A percentile compares a stretch with the other conserved stretches of the same genome.
Evolutionary conservation across 2,329 filamentous ascomycete species (phyloP).

Genomic region (Ophiostoma pallidulum): DNA sequence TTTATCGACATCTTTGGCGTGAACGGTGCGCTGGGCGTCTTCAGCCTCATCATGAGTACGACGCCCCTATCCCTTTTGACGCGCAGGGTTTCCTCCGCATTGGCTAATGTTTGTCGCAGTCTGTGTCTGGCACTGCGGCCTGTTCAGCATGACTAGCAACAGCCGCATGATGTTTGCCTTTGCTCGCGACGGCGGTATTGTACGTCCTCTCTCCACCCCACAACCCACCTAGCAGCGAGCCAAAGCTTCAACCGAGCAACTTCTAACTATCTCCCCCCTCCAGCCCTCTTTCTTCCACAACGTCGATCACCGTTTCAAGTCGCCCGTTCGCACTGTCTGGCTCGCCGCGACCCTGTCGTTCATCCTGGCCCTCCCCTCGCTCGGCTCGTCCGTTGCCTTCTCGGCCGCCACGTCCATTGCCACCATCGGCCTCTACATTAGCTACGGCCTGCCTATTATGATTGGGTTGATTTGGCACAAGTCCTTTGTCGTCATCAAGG

Average conservation of each 20-base stretch:
- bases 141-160: conserved; percentile 49
- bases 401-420: conserved; percentile 50
- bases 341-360: conserved; percentile 45
- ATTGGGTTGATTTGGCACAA: conserved; percentile 42
- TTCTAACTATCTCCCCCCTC: not conserved
- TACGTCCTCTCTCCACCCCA: conserved; percentile 7
- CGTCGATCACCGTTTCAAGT: conserved; percentile 40
- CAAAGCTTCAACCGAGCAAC: no score
- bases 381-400: conserved; percentile 47
- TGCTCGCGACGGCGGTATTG: conserved; percentile 44
- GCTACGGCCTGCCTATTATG: conserved; percentile 48
- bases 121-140: conserved; percentile 52
- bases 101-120: conserved; percentile 25
- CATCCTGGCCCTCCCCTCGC: conserved; percentile 44
- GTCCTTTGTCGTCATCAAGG: conserved; percentile 41
- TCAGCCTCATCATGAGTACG: conserved; percentile 40
- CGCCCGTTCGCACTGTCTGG: conserved; percentile 45
- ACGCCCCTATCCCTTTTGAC: not conserved
- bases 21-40: conserved; percentile 44
- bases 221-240: no score
- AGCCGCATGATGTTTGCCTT: conserved; percentile 53
- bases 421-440: conserved; percentile 49
- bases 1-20: conserved; percentile 47
- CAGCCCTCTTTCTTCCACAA: conserved; percentile 43
- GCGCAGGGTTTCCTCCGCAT: not conserved